Evolutionary conservation across 352 stramenopile genomes (phyloP), one percentile per base, ranked within the genome.

Genomic region (Globisporangium splendens): DNA sequence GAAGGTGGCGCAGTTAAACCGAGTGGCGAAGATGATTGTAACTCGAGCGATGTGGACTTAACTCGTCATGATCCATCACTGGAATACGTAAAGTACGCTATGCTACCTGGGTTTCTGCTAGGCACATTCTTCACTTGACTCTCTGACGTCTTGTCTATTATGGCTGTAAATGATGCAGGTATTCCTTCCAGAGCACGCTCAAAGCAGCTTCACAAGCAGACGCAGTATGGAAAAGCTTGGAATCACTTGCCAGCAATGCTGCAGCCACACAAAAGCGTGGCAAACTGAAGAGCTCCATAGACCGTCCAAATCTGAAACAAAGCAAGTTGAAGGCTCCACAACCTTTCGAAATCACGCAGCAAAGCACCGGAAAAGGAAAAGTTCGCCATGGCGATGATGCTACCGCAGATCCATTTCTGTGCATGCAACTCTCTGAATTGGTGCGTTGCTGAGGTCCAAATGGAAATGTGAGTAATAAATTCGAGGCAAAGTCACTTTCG

Each of bases 161-260:
- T 13, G 39, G 22, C n/a, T 43, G 22, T 8, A 21, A 47, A 24
- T 50, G 1, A 2, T 28, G 8, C 54, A 80, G 73, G 20, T 54
- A 76, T 31, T 77, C 73, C 4, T 77, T 73, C 33, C 57, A 59
- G 21, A 71, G 66, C 35, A 80, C 73, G 3, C 10, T 71, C 13
- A 49, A 59, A 46, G 61, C 60, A 21, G 24, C 15, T 1, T 31
- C 31, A 15, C 61, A 22, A 10, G 17, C 51, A 18, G 35, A 58
- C 12, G 35, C 51, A 18, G 35, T 61, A 4, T 52, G 31, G 8
- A 38, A 21, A 44, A 64, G 43, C 18, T 20, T 64, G 18, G 33
- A 21, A 1, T 38, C 35, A 1, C 46, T 55, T n/a, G 21, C 42
- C 11, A 17, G 1, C 11, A 46, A 10, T 15, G n/a, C 14, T 12